Evolutionary conservation across 225 moss, liverwort and hornwort genomes (phyloP).

Genomic region (Straminergon stramineum): DNA sequence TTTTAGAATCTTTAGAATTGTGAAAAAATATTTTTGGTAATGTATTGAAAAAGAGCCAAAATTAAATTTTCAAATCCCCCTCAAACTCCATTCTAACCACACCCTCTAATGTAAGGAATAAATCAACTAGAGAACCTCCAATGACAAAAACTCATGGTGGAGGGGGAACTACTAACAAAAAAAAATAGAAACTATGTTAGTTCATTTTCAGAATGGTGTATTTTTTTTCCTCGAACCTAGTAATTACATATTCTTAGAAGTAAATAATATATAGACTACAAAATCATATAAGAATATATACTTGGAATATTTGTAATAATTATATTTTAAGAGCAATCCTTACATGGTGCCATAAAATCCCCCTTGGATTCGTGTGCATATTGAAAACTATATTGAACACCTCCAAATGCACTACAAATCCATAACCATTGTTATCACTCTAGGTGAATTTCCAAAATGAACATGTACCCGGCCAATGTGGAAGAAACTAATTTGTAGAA

Average conservation of each 20-base stretch:
- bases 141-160: background rate
- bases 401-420: no score
- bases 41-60: fast-evolving
- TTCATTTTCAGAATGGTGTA: background rate
- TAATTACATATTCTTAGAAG: background rate
- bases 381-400: no score
- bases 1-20: background rate
- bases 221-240: background rate
- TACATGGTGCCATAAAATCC: fast-evolving
- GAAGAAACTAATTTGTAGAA: no score
- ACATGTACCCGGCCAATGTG: no score
- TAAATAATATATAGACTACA: background rate
- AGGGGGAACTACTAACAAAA: fast-evolving
- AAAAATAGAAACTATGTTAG: background rate
- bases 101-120: background rate
- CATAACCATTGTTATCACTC: no score
- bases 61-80: background rate
- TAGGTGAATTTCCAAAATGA: no score
- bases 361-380: no score
- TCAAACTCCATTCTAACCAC: background rate
- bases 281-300: background rate
- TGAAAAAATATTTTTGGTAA: background rate
- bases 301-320: background rate
- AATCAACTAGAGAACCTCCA: background rate
- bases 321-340: background rate